phyloP scores from a whole-genome alignment of 352 stramenopile genomes.

The Saprolegnia parasitica region DNA sequence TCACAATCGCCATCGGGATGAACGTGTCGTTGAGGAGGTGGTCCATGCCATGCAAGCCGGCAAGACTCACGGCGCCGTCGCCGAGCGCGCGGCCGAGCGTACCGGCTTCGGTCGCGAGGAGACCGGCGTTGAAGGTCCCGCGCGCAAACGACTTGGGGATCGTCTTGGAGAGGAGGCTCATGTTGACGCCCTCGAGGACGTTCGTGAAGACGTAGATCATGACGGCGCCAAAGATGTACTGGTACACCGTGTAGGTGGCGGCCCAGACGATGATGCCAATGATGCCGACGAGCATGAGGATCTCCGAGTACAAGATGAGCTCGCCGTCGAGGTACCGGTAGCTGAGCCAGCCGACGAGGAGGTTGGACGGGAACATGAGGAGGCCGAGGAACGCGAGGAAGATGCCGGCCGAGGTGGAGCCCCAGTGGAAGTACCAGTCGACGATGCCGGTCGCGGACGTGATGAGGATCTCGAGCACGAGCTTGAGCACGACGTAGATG shows the following conservation, averaged over 20 bases:
- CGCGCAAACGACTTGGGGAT: slow-evolving; percentile 89
- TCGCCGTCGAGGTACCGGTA: slow-evolving; percentile 89
- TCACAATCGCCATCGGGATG: slow-evolving; percentile 53
- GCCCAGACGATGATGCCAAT: slow-evolving; percentile 82
- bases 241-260: slow-evolving; percentile 63
- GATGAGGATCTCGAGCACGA: slow-evolving; percentile 86
- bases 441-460: slow-evolving; percentile 79
- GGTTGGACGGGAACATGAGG: slow-evolving; percentile 91
- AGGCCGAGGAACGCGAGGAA: slow-evolving; percentile 86
- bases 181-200: slow-evolving; percentile 91
- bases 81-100: slow-evolving; percentile 86
- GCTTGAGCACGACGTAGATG: slow-evolving; percentile 91
- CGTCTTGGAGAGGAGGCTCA: slow-evolving; percentile 90
- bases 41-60: slow-evolving; percentile 71
- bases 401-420: slow-evolving; percentile 70
- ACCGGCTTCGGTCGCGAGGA: slow-evolving; percentile 90
- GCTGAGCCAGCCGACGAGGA: slow-evolving; percentile 85
- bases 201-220: slow-evolving; percentile 92
- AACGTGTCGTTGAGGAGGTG: slow-evolving; percentile 85
- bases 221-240: slow-evolving; percentile 85
- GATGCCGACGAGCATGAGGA: slow-evolving; percentile 87
- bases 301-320: slow-evolving; percentile 83
- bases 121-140: slow-evolving; percentile 92
- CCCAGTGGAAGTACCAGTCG: slow-evolving; percentile 89
- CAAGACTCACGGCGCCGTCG: slow-evolving; percentile 79